These are phyloP conservation scores for Suillus clintonianus DNA, from an alignment of 768 basidiomycete species.

Conservation along the genomic window DNA sequence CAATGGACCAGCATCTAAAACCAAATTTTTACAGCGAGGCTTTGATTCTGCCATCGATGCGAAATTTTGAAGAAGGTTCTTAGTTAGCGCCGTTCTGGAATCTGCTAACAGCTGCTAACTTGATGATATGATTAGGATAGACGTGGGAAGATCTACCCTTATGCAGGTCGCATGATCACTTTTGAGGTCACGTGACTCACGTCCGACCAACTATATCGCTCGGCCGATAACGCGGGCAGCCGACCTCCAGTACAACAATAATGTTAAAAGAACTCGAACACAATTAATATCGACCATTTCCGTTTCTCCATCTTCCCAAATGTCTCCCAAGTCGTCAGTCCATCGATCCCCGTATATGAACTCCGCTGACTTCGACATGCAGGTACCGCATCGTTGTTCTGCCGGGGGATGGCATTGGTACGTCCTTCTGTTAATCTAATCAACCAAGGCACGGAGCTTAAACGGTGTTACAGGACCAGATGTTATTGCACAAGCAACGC, in stretches of 20 bases:
- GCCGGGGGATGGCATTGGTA: slow-evolving; percentile 97
- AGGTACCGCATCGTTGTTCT: slow-evolving; percentile 90
- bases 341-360: slow-evolving; percentile 6
- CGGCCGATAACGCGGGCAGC: slow-evolving; percentile 8
- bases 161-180: not conserved
- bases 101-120: not conserved
- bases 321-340: slow-evolving; percentile 49
- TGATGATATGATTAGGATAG: not conserved
- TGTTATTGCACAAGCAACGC: slow-evolving; percentile 82
- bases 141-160: slow-evolving; percentile 7
- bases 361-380: slow-evolving; percentile 3
- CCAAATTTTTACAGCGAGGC: slow-evolving; percentile 71
- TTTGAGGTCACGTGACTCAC: not conserved
- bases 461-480: slow-evolving; percentile 68
- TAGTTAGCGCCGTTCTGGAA: too few relatives aligned
- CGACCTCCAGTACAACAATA: not conserved
- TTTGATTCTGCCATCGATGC: slow-evolving; percentile 27
- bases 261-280: not conserved
- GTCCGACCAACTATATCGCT: not conserved
- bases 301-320: slow-evolving; percentile 15
- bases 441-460: not conserved
- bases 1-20: slow-evolving; percentile 93
- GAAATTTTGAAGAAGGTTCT: slow-evolving; percentile 4
- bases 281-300: slow-evolving; percentile 2
- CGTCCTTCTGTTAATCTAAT: slow-evolving; percentile 13